Conservation (phyloP, 768 basidiomycete species). For the Rhizopogon rudus region DNA sequence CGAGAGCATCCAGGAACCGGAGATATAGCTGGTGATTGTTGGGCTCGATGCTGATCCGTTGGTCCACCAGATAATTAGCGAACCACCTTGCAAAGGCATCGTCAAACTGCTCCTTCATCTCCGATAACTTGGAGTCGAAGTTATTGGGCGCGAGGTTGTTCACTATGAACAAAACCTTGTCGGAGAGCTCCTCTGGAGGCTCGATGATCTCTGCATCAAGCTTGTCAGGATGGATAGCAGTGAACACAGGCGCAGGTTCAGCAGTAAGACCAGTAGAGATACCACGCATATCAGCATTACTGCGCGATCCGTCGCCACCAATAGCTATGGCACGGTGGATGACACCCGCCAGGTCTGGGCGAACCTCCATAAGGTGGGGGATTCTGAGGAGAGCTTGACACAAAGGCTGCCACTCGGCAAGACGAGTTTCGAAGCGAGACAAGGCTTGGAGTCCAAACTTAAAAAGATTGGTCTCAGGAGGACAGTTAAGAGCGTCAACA, state of each 20-base stretch:
- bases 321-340: constrained; percentile 68
- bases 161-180: constrained; percentile 95
- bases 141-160: constrained; percentile 96
- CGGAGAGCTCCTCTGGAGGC: constrained; percentile 85
- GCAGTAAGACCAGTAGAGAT: constrained; percentile 29
- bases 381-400: constrained; percentile 87
- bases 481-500: constrained; percentile 86
- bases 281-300: constrained; percentile 35
- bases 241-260: constrained; percentile 60
- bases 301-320: constrained; percentile 36
- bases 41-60: constrained; percentile 91
- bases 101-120: constrained; percentile 83
- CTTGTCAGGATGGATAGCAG: constrained; percentile 68
- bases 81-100: constrained; percentile 91
- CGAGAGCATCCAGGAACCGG: constrained; percentile 84
- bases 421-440: constrained; percentile 76
- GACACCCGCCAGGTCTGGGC: constrained; percentile 72
- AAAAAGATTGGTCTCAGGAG: constrained; percentile 90
- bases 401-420: constrained; percentile 89
- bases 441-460: constrained; percentile 93
- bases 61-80: constrained; percentile 94
- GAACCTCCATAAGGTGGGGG: constrained; percentile 78
- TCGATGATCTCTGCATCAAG: constrained; percentile 55
- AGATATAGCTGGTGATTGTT: constrained; percentile 97
- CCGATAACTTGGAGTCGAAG: constrained; percentile 80